Evolutionary conservation across 768 basidiomycete genomes (phyloP).

Genomic region (Trametes elegans): DNA sequence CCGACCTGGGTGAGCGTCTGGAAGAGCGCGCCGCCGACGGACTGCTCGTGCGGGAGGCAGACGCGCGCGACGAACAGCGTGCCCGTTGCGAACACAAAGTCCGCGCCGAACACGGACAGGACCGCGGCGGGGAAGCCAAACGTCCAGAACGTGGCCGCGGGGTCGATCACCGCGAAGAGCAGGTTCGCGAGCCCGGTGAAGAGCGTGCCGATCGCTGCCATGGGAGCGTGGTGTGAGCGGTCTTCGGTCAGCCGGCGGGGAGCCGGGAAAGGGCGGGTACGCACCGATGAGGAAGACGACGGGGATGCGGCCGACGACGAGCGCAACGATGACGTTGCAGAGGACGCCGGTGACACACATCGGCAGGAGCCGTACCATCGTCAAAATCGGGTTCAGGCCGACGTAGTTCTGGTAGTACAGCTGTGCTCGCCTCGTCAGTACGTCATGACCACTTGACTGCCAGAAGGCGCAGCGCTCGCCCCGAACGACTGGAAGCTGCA

Average conservation of each 20-base stretch:
- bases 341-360: conserved; percentile 65
- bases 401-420: conserved; percentile 72
- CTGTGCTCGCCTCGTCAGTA: conserved; percentile 32
- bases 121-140: conserved; percentile 69
- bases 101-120: conserved; percentile 68
- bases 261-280: conserved; percentile 22
- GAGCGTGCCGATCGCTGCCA: conserved; percentile 49
- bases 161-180: conserved; percentile 66
- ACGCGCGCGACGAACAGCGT: conserved; percentile 74
- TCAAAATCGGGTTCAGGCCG: conserved; percentile 49
- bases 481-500: conserved; percentile 56
- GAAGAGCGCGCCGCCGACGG: conserved; percentile 71
- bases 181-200: conserved; percentile 58
- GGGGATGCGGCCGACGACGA: conserved; percentile 54
- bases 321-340: conserved; percentile 64
- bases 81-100: conserved; percentile 73
- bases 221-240: not conserved
- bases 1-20: conserved; percentile 79
- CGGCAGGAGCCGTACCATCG: conserved; percentile 67
- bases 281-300: conserved; percentile 58
- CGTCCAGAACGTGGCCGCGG: conserved; percentile 64
- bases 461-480: conserved; percentile 29
- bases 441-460: too few relatives aligned
- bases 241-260: too few relatives aligned
- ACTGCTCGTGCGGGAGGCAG: conserved; percentile 66